Base-by-base conservation (phyloP, 129 eudicot genomes). In the Heracleum sosnowskyi region DNA sequence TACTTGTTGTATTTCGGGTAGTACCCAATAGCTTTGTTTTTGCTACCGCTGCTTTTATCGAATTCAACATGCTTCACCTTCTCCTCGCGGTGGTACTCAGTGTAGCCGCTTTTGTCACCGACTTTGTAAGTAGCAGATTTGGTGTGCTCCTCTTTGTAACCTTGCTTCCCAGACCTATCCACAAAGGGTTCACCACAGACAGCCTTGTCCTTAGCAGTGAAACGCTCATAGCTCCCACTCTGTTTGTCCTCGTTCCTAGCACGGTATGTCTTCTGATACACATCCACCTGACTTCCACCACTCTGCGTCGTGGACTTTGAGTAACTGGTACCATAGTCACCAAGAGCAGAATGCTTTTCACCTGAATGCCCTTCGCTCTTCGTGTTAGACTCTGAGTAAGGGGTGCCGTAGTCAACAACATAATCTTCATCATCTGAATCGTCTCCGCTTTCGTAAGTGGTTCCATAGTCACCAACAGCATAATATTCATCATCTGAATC, bases 31-130 rank as follows among this genome's bases (percentile, higher is more conserved):
- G 28, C n/a, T 69, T 69, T 69, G 29, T 75, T 75, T 47, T 36
- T 49, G 40, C 47, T 69, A 22, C 12, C 39, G 69, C 60, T 69
- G 35, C 18, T 47, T 51, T 69, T 69, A 16, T 34, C 81, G 36
- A 70, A 33, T 16, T 41, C 73, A 31, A 36, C 75, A 71, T 81
- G 82, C 40, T 83, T 55, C 9, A 83, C 74, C 71, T 71, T 83
- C 79, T 74, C 83, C 46, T 86, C 34, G 2, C 37, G 79, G 24
- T 75, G 35, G 42, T 78, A 73, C 83, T 86, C 89, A 2, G 85
- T 86, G 74, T 81, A 86, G 2, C 89, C 89, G 31, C 81, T 72
- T 57, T 78, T 78, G 47, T 86, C 75, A 11, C 87, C 89, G 36
- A 83, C 29, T 64, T 80, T 78, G 40, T 79, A 34, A 1, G 88